Percentiles rank a stretch among this genome's conserved stretches.
These are phyloP conservation scores for Monosporascus sp. DNA, from an alignment of 2,329 filamentous ascomycete genomes.

Conservation along the genomic window DNA sequence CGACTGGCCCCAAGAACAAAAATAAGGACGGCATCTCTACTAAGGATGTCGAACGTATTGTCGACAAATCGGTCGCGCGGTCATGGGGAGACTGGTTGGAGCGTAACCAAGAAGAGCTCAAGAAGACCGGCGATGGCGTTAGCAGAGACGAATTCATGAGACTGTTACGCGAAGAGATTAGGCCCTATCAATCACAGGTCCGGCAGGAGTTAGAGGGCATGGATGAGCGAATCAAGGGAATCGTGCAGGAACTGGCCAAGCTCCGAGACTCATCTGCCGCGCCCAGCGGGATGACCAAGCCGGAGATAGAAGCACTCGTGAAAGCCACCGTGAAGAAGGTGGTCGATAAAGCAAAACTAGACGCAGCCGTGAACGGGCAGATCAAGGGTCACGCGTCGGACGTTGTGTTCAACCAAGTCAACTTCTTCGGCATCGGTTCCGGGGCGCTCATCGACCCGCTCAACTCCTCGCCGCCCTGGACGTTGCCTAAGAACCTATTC, in stretches of 20 bases:
- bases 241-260: conserved; percentile 24
- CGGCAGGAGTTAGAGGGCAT: conserved; percentile 10
- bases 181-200: conserved; percentile 20
- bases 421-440: conserved; percentile 63
- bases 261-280: conserved; percentile 17
- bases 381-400: conserved; percentile 39
- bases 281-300: conserved; percentile 29
- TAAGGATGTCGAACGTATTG: conserved; percentile 19
- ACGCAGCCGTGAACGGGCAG: conserved; percentile 39
- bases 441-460: conserved; percentile 60
- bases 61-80: conserved; percentile 28
- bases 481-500: conserved; percentile 21
- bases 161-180: conserved; percentile 26
- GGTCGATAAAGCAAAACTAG: conserved; percentile 40
- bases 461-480: conserved; percentile 55
- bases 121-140: conserved; percentile 22
- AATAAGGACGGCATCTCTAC: conserved; percentile 17
- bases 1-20: conserved; percentile 12
- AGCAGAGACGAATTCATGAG: conserved; percentile 27
- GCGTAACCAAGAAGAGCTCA: conserved; percentile 40
- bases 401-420: conserved; percentile 52
- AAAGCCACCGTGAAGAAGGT: conserved; percentile 36
- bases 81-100: conserved; percentile 49
- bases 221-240: conserved; percentile 11
- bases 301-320: conserved; percentile 36